A percentile compares a stretch with the other conserved stretches of the same genome.
These are phyloP conservation scores for Penicillium nordicum DNA, from an alignment of 2,329 filamentous ascomycete genomes.

Conservation along the genomic window DNA sequence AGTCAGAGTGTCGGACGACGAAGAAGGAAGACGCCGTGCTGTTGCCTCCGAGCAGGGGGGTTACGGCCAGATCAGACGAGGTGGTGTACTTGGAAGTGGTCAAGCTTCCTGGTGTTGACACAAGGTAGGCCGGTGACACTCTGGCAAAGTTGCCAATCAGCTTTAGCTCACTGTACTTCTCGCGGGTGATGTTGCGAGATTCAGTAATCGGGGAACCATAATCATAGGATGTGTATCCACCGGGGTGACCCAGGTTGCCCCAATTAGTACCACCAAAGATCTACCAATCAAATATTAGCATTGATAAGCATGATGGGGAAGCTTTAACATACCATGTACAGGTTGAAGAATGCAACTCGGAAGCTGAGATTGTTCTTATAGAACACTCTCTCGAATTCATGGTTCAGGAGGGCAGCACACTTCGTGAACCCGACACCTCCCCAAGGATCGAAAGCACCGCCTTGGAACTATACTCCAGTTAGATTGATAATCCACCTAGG, in stretches of 20 bases:
- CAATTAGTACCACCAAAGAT: slow-evolving; percentile 77
- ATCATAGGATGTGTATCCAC: slow-evolving; percentile 61
- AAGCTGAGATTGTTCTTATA: slow-evolving; percentile 72
- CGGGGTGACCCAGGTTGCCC: slow-evolving; percentile 72
- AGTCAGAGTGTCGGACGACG: slow-evolving; percentile 64
- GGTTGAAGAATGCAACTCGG: slow-evolving; percentile 64
- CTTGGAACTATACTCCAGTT: slow-evolving; percentile 56
- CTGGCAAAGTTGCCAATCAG: slow-evolving; percentile 71
- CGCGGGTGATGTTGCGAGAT: slow-evolving; percentile 62
- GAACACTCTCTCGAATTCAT: slow-evolving; percentile 74
- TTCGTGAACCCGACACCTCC: slow-evolving; percentile 67
- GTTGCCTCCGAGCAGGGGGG: slow-evolving; percentile 55
- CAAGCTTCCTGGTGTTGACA: slow-evolving; percentile 52
- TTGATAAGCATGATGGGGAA: neutral
- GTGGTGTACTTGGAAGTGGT: slow-evolving; percentile 47
- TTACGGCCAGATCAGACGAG: slow-evolving; percentile 56
- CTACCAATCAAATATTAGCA: slow-evolving; percentile 28
- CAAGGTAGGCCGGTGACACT: slow-evolving; percentile 67
- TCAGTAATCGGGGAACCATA: slow-evolving; percentile 65
- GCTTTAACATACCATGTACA: slow-evolving; percentile 63
- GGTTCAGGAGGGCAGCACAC: slow-evolving; percentile 63
- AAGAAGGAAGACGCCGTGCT: slow-evolving; percentile 53
- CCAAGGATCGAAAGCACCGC: slow-evolving; percentile 70
- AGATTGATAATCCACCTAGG: neutral
- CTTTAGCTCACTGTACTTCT: slow-evolving; percentile 79